Evolutionary conservation across 1,284 basidiomycete genomes (phyloP).

Genomic region (Erythrobasidium hasegawianum): DNA sequence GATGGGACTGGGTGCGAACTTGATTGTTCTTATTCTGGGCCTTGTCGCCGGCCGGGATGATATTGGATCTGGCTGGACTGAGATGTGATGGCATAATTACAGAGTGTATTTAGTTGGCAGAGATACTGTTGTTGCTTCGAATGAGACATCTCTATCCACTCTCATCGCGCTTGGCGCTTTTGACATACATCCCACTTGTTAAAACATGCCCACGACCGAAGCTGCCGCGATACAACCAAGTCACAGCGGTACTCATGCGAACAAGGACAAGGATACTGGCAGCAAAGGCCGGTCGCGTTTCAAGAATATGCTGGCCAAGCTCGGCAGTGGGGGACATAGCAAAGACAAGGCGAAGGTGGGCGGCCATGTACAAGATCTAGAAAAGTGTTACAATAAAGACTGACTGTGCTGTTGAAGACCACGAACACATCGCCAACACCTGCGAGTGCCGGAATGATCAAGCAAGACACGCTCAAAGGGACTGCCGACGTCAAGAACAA

Average conservation of each 20-base stretch:
- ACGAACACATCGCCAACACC: too few species aligned
- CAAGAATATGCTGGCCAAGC: constrained; percentile 21
- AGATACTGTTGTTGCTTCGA: not conserved
- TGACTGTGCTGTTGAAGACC: too few species aligned
- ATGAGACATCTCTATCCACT: too few species aligned
- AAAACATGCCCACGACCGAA: not conserved
- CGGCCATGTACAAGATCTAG: too few species aligned
- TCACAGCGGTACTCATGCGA: not conserved
- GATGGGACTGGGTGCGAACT: constrained; percentile 80
- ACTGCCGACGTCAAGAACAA: too few species aligned
- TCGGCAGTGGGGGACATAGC: constrained; percentile 16
- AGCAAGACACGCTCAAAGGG: not conserved
- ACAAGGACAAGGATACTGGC: not conserved
- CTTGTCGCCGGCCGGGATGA: constrained; percentile 67
- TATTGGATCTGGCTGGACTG: constrained; percentile 79
- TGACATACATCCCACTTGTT: not conserved
- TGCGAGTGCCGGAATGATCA: not conserved
- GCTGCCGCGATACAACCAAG: not conserved
- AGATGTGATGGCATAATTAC: too few species aligned
- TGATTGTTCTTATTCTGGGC: constrained; percentile 76
- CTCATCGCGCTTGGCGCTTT: too few species aligned
- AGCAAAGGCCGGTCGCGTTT: constrained; percentile 17
- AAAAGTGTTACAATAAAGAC: too few species aligned
- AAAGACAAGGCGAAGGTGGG: not conserved
- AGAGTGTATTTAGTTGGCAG: too few species aligned